Conservation (phyloP, 2,329 filamentous ascomycete species). For the Penicillium expansum region DNA sequence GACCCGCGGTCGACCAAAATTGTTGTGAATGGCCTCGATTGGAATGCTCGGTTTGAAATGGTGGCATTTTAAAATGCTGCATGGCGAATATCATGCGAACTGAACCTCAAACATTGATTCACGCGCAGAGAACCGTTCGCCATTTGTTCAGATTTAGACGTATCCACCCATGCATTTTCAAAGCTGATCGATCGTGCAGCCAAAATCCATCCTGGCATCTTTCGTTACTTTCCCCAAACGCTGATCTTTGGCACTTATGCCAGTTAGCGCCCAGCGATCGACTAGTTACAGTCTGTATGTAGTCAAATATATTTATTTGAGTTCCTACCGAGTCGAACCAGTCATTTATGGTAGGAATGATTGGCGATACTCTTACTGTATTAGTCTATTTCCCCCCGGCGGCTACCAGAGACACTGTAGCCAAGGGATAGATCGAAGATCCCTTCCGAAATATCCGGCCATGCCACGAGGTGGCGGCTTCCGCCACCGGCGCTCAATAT, state of each 20-base stretch:
- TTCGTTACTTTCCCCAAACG: neutral
- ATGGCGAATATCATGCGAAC: neutral
- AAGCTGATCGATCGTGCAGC: neutral
- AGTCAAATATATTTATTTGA: neutral
- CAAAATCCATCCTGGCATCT: neutral
- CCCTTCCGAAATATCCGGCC: neutral
- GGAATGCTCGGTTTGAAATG: neutral
- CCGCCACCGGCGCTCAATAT: neutral
- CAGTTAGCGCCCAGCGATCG: neutral
- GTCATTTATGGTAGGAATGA: neutral
- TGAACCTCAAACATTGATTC: neutral
- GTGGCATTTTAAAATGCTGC: neutral
- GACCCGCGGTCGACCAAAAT: neutral
- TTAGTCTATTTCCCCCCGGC: neutral
- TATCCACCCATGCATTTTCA: neutral
- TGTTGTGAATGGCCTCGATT: neutral
- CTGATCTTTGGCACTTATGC: neutral
- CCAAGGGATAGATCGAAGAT: constrained; percentile 7
- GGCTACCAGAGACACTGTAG: neutral
- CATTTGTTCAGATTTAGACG: neutral
- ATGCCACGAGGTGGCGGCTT: constrained; percentile 10
- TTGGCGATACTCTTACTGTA: neutral
- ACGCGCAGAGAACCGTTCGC: neutral
- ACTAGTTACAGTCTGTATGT: neutral
- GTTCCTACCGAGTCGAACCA: neutral